Base-by-base conservation (phyloP, 2,329 filamentous ascomycete genomes). In the Scortechinia acanthostroma region DNA sequence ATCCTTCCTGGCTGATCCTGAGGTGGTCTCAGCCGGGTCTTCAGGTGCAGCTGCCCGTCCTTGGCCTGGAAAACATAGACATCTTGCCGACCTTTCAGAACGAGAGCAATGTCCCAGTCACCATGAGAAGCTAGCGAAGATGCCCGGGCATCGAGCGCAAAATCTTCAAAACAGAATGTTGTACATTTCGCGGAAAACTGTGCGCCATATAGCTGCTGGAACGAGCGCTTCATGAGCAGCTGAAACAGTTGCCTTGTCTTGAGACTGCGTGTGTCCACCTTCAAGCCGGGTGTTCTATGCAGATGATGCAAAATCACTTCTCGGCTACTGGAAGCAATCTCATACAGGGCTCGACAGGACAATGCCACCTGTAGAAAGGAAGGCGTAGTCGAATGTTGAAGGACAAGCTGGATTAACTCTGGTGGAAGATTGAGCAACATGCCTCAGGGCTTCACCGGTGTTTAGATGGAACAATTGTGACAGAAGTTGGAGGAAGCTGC, bases 191-290 rank as follows among this genome's bases (percentile, higher is more conserved):
- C 10, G 35, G 13, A 6, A 17, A 10, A 40, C 17, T 40, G 13
- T 40, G 35, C 35, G 6, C 35, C 35, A 40, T 40, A 40, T 6
- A 40, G 17, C 20, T 40, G 10, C 17, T 17, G 35, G 17, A 10
- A 19, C 6, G 35, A 40, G 35, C 10, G 10, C 17, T 40, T 10
- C 6, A 40, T 10, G 13, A 40, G 17, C 17, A 10, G 17, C 20
- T 40, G 35, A 17, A 40, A 40, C 6, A 40, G 35, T 19, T 40
- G 10, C 35, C 20, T 40, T 30, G 25, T 30, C 25, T 30, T n/a
- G 25, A 30, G 25, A n/a, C 10, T 10, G n/a, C 25, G 25, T n/a
- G n/a, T n/a, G 25, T 30, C 25, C 25, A n/a, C n/a, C 10, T 10
- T n/a, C n/a, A 30, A 10, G n/a, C 25, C 25, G n/a, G 25, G 25